Base-by-base conservation (phyloP, 2,329 filamentous ascomycete species). In the Penicillium sp. region DNA sequence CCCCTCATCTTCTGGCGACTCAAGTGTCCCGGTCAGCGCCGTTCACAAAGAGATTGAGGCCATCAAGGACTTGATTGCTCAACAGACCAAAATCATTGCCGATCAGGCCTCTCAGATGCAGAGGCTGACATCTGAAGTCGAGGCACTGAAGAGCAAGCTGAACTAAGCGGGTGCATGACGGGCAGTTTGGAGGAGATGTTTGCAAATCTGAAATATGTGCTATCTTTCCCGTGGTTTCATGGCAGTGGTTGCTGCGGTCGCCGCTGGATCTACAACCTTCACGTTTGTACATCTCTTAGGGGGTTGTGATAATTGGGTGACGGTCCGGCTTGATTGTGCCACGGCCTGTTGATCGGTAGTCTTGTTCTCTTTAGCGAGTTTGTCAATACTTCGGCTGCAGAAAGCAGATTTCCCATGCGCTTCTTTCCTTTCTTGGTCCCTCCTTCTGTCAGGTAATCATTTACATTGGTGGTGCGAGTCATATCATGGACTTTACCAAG, bases 31-130 rank as follows among this genome's bases (percentile, higher is more conserved):
- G 25, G 54, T 65, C 9, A 50, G 50, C 40, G 72, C 73, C 6
- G 75, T 88, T 9, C 82, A 85, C 60, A 74, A 81, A 28, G 82
- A 84, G 5, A 78, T 95, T 38, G 75, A 80, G 34, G 80, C 90
- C 61, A 93, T 95, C 71, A 91, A 88, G 71, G 74, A 79, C 47
- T 73, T 93, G 58, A 76, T 96, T 32, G 82, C 88, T 66, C 78
- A 80, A 54, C 90, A 95, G 71, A 88, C 81, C 47, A 82, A 81
- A 73, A 82, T 89, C 55, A 87, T 95, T 63, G 81, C 76, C 52
- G 76, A 80, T n/a, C 86, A 95, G 71, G 86, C 80, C 43, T 79
- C 86, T 63, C 84, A 90, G 67, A 89, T 94, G 58, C 77, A 77
- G 43, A 75, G 77, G 27, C 72, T 95, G 41, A 80, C 86, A 3